Conservation (phyloP, 148 eudicot species). For the Camellia sinensis region DNA sequence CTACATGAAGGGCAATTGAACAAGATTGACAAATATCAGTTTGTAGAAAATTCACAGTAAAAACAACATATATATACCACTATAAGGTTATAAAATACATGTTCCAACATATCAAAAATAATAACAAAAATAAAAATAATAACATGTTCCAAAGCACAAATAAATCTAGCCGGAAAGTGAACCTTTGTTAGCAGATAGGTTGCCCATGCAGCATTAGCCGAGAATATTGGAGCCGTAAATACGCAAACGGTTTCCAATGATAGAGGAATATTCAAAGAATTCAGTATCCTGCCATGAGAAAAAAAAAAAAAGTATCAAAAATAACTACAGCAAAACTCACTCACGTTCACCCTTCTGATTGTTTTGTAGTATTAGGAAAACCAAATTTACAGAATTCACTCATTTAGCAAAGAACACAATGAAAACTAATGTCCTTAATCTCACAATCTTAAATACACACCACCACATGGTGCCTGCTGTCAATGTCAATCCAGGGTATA, state of each 20-base stretch:
- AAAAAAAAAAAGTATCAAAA: constrained; percentile 16
- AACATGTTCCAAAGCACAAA: neutral
- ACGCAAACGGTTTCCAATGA: constrained; percentile 99
- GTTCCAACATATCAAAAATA: neutral
- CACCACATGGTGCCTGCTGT: constrained; percentile 97
- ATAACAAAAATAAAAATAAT: too few relatives aligned
- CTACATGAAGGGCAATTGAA: constrained; percentile 33
- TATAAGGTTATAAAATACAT: neutral
- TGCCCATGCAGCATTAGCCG: constrained; percentile 95
- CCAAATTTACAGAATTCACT: neutral
- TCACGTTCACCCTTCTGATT: neutral
- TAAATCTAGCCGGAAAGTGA: constrained; percentile 18
- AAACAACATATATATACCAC: neutral
- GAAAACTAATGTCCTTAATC: neutral
- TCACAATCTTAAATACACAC: constrained; percentile 41
- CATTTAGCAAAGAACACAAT: neutral
- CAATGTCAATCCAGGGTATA: constrained; percentile 93
- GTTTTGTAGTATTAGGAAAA: neutral
- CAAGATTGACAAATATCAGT: constrained; percentile 16
- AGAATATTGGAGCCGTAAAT: constrained; percentile 92
- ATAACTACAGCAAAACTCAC: constrained; percentile 3
- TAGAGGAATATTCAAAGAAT: constrained; percentile 87
- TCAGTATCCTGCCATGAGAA: constrained; percentile 59
- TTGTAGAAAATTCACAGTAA: neutral
- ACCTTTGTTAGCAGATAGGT: constrained; percentile 96